phyloP scores from a whole-genome alignment of 2,329 filamentous ascomycete genomes.

The Rosellinia necatrix region DNA sequence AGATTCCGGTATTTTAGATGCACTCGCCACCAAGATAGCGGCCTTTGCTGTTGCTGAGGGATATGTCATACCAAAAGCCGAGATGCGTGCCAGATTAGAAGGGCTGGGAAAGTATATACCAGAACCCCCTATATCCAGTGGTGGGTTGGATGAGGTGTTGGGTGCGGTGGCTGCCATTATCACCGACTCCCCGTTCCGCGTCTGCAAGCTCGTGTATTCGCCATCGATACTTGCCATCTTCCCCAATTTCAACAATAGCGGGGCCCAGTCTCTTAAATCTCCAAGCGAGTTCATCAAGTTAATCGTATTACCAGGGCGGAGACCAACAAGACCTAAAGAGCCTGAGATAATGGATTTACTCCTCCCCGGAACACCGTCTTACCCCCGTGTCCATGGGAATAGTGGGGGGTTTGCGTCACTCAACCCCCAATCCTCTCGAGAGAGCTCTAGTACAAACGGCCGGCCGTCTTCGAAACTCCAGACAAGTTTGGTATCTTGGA shows the following conservation, averaged over 20 bases:
- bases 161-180: constrained; percentile 79
- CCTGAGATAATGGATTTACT: constrained; percentile 67
- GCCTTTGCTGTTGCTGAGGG: constrained; percentile 71
- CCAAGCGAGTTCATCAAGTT: constrained; percentile 58
- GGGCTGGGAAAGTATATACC: constrained; percentile 64
- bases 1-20: constrained; percentile 75
- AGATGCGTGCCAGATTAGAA: constrained; percentile 57
- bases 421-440: constrained; percentile 48
- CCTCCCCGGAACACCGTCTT: constrained; percentile 59
- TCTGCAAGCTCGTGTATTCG: constrained; percentile 71
- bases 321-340: constrained; percentile 50
- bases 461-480: constrained; percentile 38
- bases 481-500: constrained; percentile 33
- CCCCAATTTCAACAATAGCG: constrained; percentile 60
- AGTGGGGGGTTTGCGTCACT: constrained; percentile 58
- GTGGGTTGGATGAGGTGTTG: constrained; percentile 70
- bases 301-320: constrained; percentile 57
- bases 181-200: constrained; percentile 76
- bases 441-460: constrained; percentile 40
- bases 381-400: constrained; percentile 37
- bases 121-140: constrained; percentile 60
- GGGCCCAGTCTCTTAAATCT: constrained; percentile 52
- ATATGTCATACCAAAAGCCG: constrained; percentile 69
- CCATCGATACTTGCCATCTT: constrained; percentile 73
- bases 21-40: constrained; percentile 74